Evolutionary conservation across 805 yeast species (phyloP).

Genomic region (Yarrowia yakushimensis): DNA sequence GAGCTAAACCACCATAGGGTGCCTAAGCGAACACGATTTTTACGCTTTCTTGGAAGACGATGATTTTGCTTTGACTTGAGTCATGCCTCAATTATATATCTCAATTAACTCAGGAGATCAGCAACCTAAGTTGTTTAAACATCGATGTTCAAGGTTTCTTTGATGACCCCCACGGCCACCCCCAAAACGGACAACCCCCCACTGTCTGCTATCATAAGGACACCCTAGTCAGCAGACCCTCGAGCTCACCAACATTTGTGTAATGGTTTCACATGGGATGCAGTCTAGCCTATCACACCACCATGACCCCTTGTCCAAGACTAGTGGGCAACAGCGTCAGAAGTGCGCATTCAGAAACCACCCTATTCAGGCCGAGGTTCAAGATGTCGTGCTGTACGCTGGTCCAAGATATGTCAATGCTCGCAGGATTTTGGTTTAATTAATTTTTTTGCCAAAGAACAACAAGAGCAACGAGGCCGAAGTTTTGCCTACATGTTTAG

Average conservation of each 20-base stretch:
- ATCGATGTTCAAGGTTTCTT: neutral
- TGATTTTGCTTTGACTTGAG: neutral
- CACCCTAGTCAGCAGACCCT: neutral
- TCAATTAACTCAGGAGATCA: neutral
- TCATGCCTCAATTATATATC: neutral
- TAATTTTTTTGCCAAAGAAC: neutral
- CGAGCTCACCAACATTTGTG: neutral
- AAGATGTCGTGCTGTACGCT: neutral
- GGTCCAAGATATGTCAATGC: neutral
- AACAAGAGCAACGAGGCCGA: neutral
- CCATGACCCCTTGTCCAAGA: neutral
- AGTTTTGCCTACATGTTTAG: neutral
- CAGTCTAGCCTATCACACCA: neutral
- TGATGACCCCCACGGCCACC: neutral
- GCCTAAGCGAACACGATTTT: conserved; percentile 12
- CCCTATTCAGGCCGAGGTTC: neutral
- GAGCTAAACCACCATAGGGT: neutral
- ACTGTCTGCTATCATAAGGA: neutral
- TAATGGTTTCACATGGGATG: neutral
- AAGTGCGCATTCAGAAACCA: neutral
- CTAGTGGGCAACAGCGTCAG: neutral
- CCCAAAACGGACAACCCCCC: neutral
- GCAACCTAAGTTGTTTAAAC: neutral
- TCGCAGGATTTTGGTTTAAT: neutral
- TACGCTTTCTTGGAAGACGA: neutral